Conservation (phyloP, 2,329 filamentous ascomycete genomes). For the Ciborinia camelliae region DNA sequence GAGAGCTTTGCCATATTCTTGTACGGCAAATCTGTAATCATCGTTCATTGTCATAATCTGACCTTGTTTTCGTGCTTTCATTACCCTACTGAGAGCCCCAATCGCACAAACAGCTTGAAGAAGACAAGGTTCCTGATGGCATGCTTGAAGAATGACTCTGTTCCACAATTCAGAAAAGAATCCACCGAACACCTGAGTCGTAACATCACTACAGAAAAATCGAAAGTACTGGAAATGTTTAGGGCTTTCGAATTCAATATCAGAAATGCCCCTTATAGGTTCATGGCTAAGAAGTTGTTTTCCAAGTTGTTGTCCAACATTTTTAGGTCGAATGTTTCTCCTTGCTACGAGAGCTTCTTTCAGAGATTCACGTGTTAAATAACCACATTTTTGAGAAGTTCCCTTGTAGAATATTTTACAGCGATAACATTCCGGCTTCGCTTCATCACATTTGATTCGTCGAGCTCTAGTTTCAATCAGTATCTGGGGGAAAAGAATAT, state of each 20-base stretch:
- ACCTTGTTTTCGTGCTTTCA: slow-evolving; percentile 6
- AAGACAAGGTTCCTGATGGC: slow-evolving; percentile 10
- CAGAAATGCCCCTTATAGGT: background rate
- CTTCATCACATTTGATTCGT: slow-evolving; percentile 18
- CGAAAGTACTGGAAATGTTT: slow-evolving; percentile 10
- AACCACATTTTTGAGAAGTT: slow-evolving; percentile 12
- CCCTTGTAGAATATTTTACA: slow-evolving; percentile 14
- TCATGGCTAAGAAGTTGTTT: too few species aligned
- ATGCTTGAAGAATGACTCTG: slow-evolving; percentile 8
- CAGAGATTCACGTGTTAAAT: slow-evolving; percentile 4
- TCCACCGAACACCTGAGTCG: background rate
- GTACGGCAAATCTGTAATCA: slow-evolving; percentile 15
- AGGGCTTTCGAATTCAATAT: slow-evolving; percentile 6
- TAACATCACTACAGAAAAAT: slow-evolving; percentile 17
- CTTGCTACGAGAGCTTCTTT: background rate
- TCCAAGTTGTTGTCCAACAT: background rate
- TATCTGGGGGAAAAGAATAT: background rate
- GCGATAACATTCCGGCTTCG: slow-evolving; percentile 10
- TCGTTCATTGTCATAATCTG: background rate
- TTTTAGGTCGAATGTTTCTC: slow-evolving; percentile 3
- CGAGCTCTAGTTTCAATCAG: slow-evolving; percentile 4
- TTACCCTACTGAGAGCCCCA: slow-evolving; percentile 13
- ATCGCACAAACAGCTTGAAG: slow-evolving; percentile 15
- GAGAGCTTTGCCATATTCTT: slow-evolving; percentile 15
- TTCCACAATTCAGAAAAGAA: slow-evolving; percentile 12